A percentile compares a stretch with the other conserved stretches of the same genome.
These are phyloP conservation scores for Sugiyamaella paludigena DNA, from an alignment of 1,139 yeast genomes.

Conservation along the genomic window DNA sequence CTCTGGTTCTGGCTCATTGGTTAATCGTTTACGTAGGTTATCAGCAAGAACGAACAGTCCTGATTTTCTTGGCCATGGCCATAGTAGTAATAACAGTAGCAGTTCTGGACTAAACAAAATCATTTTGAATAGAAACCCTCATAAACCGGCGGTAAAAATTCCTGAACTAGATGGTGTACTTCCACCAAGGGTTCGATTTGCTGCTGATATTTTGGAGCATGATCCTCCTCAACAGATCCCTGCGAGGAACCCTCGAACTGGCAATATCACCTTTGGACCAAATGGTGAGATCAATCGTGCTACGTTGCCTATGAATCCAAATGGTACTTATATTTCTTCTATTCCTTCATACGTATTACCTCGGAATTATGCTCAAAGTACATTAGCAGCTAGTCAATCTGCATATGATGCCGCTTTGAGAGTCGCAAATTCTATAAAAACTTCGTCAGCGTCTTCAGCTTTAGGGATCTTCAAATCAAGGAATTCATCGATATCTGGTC, in stretches of 20 bases:
- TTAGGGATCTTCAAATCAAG: slow-evolving; percentile 5
- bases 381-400: slow-evolving; percentile 30
- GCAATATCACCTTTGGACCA: slow-evolving; percentile 61
- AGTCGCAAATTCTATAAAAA: slow-evolving; percentile 30
- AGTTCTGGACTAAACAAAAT: slow-evolving; percentile 31
- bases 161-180: slow-evolving; percentile 40
- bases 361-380: slow-evolving; percentile 29
- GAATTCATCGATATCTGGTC: slow-evolving; percentile 7
- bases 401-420: slow-evolving; percentile 38
- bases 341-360: slow-evolving; percentile 41
- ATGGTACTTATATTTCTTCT: slow-evolving; percentile 41
- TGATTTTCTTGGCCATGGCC: background rate
- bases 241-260: slow-evolving; percentile 75
- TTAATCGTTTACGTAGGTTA: slow-evolving; percentile 25
- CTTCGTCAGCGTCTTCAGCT: slow-evolving; percentile 12
- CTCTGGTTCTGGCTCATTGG: slow-evolving; percentile 21
- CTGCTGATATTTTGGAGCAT: slow-evolving; percentile 59
- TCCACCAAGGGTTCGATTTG: slow-evolving; percentile 57
- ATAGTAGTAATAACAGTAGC: no score
- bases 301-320: slow-evolving; percentile 20
- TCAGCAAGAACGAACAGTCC: slow-evolving; percentile 18
- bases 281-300: slow-evolving; percentile 34
- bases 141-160: slow-evolving; percentile 41
- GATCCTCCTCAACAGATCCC: slow-evolving; percentile 98
- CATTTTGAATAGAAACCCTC: slow-evolving; percentile 49